These are phyloP conservation scores for Escallonia herrerae DNA, from an alignment of 129 eudicot species.

Conservation along the genomic window DNA sequence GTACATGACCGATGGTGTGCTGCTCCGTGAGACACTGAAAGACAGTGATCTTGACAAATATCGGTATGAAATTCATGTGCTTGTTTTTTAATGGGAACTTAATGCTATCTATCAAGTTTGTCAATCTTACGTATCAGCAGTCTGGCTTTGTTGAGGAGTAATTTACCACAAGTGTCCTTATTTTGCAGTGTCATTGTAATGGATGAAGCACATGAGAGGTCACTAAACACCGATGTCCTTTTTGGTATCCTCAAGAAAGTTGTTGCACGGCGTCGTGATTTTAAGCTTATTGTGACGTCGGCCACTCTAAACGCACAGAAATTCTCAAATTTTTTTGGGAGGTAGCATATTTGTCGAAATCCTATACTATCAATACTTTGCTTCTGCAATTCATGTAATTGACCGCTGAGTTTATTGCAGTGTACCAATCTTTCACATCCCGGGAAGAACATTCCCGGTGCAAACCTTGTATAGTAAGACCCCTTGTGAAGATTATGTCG, in stretches of 20 bases:
- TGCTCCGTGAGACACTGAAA: slow-evolving; percentile 66
- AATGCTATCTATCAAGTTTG: neutral
- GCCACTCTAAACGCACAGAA: slow-evolving; percentile 71
- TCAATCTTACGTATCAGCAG: neutral
- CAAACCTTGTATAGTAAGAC: slow-evolving; percentile 53
- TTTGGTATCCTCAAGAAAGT: slow-evolving; percentile 68
- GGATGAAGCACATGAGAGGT: slow-evolving; percentile 83
- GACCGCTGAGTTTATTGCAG: slow-evolving; percentile 23
- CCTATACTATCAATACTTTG: neutral
- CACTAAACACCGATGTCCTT: slow-evolving; percentile 58
- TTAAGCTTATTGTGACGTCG: slow-evolving; percentile 70
- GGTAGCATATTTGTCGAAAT: slow-evolving; percentile 19
- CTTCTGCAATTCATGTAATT: neutral
- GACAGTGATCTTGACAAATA: slow-evolving; percentile 71
- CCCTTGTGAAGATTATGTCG: slow-evolving; percentile 73
- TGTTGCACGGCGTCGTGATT: slow-evolving; percentile 67
- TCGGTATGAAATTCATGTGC: slow-evolving; percentile 26
- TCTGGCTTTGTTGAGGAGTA: neutral
- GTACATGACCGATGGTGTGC: slow-evolving; percentile 82
- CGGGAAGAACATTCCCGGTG: slow-evolving; percentile 69
- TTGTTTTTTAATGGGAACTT: neutral
- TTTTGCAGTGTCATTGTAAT: slow-evolving; percentile 54
- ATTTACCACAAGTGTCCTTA: neutral
- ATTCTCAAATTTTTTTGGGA: slow-evolving; percentile 59
- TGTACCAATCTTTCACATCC: slow-evolving; percentile 65